A percentile compares a stretch with the other conserved stretches of the same genome.
Evolutionary conservation across 371 early-diverging fungal genomes (phyloP).

Genomic region (Nematocida sp.): DNA sequence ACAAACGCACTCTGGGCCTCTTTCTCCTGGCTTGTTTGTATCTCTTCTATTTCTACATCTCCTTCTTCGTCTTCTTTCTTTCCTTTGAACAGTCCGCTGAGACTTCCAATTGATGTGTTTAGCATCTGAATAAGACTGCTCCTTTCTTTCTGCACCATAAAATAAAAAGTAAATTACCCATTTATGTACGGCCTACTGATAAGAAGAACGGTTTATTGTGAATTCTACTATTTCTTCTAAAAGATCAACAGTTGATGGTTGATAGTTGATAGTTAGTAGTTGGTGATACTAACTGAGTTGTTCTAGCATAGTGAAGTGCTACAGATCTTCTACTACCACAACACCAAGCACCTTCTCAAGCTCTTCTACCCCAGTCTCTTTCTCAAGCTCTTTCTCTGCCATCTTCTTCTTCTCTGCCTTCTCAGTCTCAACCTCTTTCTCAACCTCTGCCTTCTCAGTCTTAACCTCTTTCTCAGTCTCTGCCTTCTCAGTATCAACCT

Average conservation of each 20-base stretch:
- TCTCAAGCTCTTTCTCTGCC: too few relatives aligned
- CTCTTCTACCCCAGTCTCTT: too few relatives aligned
- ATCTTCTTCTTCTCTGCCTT: neutral
- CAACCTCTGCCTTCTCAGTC: neutral
- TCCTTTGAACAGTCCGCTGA: conserved; percentile 43
- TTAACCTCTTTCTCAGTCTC: neutral
- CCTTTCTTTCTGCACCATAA: conserved; percentile 47
- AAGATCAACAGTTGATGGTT: neutral
- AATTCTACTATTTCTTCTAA: neutral
- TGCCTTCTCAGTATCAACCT: neutral
- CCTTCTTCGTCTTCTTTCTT: conserved; percentile 21
- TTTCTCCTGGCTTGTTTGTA: conserved; percentile 14
- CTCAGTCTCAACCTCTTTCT: neutral
- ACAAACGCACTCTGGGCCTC: conserved; percentile 4
- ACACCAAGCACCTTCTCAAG: too few relatives aligned
- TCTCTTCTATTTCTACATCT: conserved; percentile 37
- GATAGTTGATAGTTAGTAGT: neutral
- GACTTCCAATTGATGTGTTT: conserved; percentile 46
- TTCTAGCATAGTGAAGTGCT: too few relatives aligned
- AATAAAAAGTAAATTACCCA: conserved; percentile 42
- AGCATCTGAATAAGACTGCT: conserved; percentile 47
- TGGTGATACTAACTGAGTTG: too few relatives aligned
- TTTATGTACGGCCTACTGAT: too few relatives aligned
- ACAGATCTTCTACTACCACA: too few relatives aligned
- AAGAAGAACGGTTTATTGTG: too few relatives aligned